Evolutionary conservation across 1,284 basidiomycete genomes (phyloP), one percentile per base, ranked within the genome.

Genomic region (Boletus semigastroideus): DNA sequence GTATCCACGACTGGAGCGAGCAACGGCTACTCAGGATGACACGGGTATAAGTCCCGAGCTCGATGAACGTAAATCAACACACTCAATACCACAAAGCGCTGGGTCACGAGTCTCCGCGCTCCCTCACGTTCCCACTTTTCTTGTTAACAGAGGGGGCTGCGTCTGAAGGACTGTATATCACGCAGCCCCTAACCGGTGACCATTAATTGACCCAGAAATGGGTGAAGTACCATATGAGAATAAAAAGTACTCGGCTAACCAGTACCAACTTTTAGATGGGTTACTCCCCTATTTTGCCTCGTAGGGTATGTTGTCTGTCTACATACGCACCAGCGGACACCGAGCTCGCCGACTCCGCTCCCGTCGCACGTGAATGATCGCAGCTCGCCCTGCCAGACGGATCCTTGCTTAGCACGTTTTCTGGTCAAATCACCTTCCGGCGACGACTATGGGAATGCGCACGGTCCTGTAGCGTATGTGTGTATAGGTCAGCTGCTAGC

Each of bases 1-100:
- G 86, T 62, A 71, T 86, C 16, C 82, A 84, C 63, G 86, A 86
- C 64, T 86, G 83, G 84, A 70, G 86, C 4, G 82, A 84, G 3
- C 64, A 74, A 45, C 70, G 82, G 85, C 83, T 0, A 78, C 72
- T 11, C 79, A 83, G 58, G 83, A 86, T 56, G 83, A 86, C 61
- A 82, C 82, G 14, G 82, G 1, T 86, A 83, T 66, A 86, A 81
- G 83, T 2, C 82, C 85, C 14, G 84, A 86, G 61, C 71, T 86
- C 3, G 84, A 86, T 53, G 84, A 86, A 59, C 75, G 83, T 84
- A 54, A 51, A 80, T 72, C 14, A 12, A 19, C n/a, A 55, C 48
- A 38, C 34, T 2, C 80, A 84, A 65, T 84, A 82, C 60, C 78
- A 83, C 51, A 83, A 86, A 70, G 74, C 80, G 10, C 82, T 86